Evolutionary conservation across 2,329 filamentous ascomycete genomes (phyloP).

Genomic region (Alternaria dauci): DNA sequence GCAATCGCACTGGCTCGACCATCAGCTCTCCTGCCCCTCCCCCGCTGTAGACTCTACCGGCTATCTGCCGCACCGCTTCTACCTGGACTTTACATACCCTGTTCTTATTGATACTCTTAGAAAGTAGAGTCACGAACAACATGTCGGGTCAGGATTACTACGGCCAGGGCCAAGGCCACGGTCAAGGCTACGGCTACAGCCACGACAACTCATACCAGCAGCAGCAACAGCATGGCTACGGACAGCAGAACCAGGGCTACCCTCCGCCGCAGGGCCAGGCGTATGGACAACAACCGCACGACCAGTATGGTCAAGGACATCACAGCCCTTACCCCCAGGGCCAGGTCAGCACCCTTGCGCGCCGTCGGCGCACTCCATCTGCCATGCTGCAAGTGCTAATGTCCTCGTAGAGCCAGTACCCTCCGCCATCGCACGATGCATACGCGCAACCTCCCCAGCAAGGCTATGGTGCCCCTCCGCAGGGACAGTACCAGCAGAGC

Average conservation of each 20-base stretch:
- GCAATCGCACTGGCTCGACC: conserved; percentile 27
- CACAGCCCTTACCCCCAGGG: conserved; percentile 25
- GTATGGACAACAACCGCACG: conserved; percentile 39
- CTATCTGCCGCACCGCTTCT: conserved; percentile 13
- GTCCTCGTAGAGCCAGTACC: conserved; percentile 36
- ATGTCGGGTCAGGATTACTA: conserved; percentile 48
- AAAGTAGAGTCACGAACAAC: not conserved
- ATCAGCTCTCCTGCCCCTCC: conserved; percentile 29
- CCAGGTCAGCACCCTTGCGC: conserved; percentile 27
- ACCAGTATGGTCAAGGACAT: conserved; percentile 37
- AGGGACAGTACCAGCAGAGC: conserved; percentile 42
- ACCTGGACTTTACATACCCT: conserved; percentile 4
- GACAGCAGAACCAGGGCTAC: conserved; percentile 32
- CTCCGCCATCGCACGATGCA: conserved; percentile 38
- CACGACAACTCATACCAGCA: conserved; percentile 35
- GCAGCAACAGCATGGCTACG: conserved; percentile 35
- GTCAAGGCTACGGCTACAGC: conserved; percentile 32
- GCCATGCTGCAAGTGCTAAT: conserved; percentile 21
- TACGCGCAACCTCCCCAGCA: conserved; percentile 38
- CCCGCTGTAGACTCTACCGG: conserved; percentile 26
- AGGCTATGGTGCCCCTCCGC: conserved; percentile 41
- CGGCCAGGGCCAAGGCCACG: conserved; percentile 33
- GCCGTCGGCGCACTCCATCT: conserved; percentile 18
- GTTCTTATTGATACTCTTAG: not conserved
- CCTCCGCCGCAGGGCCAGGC: conserved; percentile 32